Percentiles rank a stretch among this genome's conserved stretches.
These are phyloP conservation scores for Calonectria crousiana DNA, from an alignment of 2,329 filamentous ascomycete species.

Conservation along the genomic window DNA sequence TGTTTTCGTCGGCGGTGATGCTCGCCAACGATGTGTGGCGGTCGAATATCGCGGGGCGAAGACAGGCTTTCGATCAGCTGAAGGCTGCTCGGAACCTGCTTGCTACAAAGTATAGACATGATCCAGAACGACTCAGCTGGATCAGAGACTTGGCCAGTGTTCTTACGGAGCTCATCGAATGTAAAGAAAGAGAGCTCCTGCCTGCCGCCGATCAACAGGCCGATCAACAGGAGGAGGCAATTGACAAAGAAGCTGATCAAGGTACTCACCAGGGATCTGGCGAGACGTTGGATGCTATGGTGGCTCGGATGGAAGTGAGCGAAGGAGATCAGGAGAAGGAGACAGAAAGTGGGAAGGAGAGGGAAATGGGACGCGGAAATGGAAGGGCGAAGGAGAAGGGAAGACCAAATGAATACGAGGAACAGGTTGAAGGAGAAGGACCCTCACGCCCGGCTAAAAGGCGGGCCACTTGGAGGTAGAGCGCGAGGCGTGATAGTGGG, in stretches of 20 bases:
- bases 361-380: too few species aligned
- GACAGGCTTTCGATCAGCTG: not conserved
- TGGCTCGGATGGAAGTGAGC: too few species aligned
- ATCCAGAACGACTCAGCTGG: not conserved
- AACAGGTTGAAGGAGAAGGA: not conserved
- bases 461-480: not conserved
- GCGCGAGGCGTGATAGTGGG: too few species aligned
- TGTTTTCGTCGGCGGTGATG: not conserved
- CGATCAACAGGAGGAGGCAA: too few species aligned
- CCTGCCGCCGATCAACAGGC: too few species aligned
- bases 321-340: too few species aligned
- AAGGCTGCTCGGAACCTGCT: not conserved
- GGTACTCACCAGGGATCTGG: not conserved
- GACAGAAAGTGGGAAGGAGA: too few species aligned
- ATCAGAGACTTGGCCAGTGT: not conserved
- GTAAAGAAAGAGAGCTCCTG: too few species aligned
- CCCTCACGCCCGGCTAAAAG: not conserved
- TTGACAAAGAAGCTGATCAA: not conserved
- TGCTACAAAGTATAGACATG: not conserved
- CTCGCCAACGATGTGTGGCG: not conserved
- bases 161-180: not conserved
- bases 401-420: not conserved
- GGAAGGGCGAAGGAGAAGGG: not conserved
- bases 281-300: too few species aligned
- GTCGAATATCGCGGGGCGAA: too few species aligned